Evolutionary conservation across 768 basidiomycete genomes (phyloP), one percentile per base, ranked within the genome.

Genomic region (Serendipita sp.): DNA sequence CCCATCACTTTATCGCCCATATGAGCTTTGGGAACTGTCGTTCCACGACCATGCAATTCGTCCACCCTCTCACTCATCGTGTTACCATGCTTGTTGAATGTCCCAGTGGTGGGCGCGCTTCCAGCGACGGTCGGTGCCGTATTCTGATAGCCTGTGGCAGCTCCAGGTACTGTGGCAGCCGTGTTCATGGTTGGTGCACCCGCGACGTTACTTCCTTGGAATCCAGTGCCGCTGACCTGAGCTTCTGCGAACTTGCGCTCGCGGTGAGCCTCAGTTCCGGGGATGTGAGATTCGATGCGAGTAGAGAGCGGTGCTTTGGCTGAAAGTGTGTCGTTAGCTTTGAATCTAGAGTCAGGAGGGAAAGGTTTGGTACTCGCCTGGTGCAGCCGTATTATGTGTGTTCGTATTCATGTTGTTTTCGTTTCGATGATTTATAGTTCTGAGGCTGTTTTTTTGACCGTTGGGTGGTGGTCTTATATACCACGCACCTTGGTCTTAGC

Each of bases 261-360:
- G 28, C 56, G 56, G 28, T 60, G 56, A 60, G 56, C 56, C 35
- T 60, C 23, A 3, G 56, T 60, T 23, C 56, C 56, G 32, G 56
- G 56, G 28, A 60, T 60, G 34, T 60, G 56, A 36, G 56, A 60
- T 28, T 60, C 56, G 56, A 60, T 32, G 7, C 56, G 56, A 35
- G 56, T 60, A 35, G 56, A 60, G 16, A 60, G 8, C 8, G 56
- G 35, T 3, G 56, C 28, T 35, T 60, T 3, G 35, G 15, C 56
- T 60, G 23, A 23, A 23, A 23, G 23, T 23, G 35, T 28, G 38
- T 41, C 5, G 13, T 41, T 41, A 41, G 7, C 5, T 41, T 41
- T 5, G 38, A 41, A 41, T 5, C 38, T 4, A 13, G 38, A 41
- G 38, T 41, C 38, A 13, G 13, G 13, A 41, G 38, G 38, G 38